Conservation (phyloP, 768 basidiomycete species). For the Lepiota brunneoincarnata region DNA sequence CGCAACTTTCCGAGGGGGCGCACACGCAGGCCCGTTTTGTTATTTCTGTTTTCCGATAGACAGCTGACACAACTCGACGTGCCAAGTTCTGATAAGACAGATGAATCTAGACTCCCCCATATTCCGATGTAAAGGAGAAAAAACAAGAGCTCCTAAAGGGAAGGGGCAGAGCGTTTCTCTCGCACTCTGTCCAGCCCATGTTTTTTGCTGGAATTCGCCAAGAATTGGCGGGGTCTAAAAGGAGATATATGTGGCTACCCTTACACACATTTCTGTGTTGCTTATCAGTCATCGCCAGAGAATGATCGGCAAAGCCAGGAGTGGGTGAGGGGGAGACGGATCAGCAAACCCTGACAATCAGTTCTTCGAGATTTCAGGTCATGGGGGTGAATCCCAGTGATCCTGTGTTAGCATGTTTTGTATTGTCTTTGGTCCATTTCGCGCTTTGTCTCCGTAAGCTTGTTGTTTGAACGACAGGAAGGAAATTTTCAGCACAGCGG, state of each 20-base stretch:
- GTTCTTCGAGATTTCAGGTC: conserved; percentile 1
- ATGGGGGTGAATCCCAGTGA: conserved; percentile 8
- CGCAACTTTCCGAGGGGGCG: not conserved
- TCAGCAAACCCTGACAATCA: conserved; percentile 10
- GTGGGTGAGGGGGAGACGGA: not conserved
- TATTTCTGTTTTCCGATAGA: not conserved
- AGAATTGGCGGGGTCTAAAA: not conserved
- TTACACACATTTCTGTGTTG: not conserved
- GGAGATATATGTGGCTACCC: not conserved
- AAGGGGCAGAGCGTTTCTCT: too few species aligned
- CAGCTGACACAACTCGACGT: conserved; percentile 7
- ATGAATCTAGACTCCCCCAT: not conserved
- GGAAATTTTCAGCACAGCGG: conserved; percentile 1
- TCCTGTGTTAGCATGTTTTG: not conserved
- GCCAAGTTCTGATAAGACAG: not conserved
- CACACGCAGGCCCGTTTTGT: not conserved
- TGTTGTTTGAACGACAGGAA: not conserved
- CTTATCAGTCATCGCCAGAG: not conserved
- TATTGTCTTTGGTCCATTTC: not conserved
- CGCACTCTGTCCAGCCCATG: too few species aligned
- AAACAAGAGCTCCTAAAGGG: not conserved
- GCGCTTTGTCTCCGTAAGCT: conserved; percentile 3
- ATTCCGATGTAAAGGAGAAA: not conserved
- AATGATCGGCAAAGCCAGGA: conserved; percentile 3
- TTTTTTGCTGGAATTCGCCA: too few species aligned